These are phyloP conservation scores for Bipolaris victoriae DNA, from an alignment of 2,329 filamentous ascomycete species.

Conservation along the genomic window DNA sequence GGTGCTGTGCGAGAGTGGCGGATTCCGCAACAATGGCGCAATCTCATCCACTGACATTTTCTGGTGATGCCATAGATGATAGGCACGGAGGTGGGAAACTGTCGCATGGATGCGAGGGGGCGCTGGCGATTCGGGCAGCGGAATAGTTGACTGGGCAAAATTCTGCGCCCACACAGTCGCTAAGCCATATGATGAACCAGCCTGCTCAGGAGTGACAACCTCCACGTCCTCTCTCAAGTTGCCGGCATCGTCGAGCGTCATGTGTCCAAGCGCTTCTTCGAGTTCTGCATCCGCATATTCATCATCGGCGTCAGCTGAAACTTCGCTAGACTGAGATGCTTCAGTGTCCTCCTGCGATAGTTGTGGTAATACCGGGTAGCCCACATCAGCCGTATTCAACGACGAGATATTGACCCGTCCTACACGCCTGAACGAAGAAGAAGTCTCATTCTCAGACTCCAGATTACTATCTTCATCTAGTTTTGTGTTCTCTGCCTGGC, in stretches of 20 bases:
- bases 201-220: background rate
- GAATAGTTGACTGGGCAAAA: conserved; percentile 39
- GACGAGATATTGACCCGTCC: conserved; percentile 30
- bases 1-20: conserved; percentile 38
- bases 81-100: conserved; percentile 40
- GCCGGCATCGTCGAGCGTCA: conserved; percentile 23
- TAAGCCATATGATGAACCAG: conserved; percentile 15
- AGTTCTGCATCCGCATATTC: conserved; percentile 38
- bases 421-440: conserved; percentile 17
- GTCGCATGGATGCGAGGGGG: conserved; percentile 41
- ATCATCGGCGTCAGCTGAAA: conserved; percentile 9
- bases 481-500: background rate
- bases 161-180: conserved; percentile 40
- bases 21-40: conserved; percentile 34
- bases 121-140: conserved; percentile 21
- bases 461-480: background rate
- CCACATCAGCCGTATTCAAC: conserved; percentile 22
- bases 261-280: conserved; percentile 27
- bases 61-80: conserved; percentile 45
- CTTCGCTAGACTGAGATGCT: background rate
- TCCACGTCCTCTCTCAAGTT: conserved; percentile 12
- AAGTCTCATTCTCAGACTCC: background rate
- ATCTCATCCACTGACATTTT: conserved; percentile 30
- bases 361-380: conserved; percentile 21
- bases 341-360: background rate